Evolutionary conservation across 768 basidiomycete species (phyloP).

Genomic region (Rhodotorula taiwanensis): DNA sequence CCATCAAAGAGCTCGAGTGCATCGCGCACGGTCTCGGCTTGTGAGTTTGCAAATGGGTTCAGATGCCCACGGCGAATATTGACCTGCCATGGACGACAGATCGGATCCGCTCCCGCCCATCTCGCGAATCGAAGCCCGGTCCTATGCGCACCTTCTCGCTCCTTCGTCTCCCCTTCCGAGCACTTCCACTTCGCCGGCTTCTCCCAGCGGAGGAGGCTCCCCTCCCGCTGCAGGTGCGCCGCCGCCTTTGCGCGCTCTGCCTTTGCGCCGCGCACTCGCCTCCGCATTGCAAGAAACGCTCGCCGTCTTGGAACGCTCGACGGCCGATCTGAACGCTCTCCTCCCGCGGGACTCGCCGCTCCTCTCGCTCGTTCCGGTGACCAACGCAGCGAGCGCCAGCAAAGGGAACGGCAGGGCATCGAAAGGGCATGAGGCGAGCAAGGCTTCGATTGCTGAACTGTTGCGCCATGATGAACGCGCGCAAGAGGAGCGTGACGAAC

Average conservation of each 20-base stretch:
- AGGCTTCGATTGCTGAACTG: constrained; percentile 13
- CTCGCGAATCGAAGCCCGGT: constrained; percentile 13
- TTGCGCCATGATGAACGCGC: constrained; percentile 7
- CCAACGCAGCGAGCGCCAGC: too few species aligned
- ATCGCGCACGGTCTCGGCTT: constrained; percentile 4
- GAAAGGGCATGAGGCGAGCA: background rate
- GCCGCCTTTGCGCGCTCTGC: background rate
- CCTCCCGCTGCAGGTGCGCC: background rate
- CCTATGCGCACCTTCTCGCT: background rate
- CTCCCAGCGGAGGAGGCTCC: background rate
- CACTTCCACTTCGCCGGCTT: background rate
- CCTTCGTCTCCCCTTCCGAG: background rate
- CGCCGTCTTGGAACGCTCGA: background rate
- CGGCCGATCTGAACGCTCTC: background rate
- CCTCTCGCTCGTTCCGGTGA: background rate
- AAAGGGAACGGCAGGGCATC: too few species aligned
- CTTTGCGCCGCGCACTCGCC: background rate
- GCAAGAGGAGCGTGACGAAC: constrained; percentile 1
- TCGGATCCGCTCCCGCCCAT: constrained; percentile 23
- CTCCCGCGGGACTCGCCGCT: constrained; percentile 1
- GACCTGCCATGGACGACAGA: background rate
- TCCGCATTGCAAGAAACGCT: background rate
- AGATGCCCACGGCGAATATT: background rate
- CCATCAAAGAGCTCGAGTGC: constrained; percentile 23
- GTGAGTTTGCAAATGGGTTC: background rate